phyloP scores from a whole-genome alignment of 2,329 filamentous ascomycete genomes.

The Cercospora janseana region DNA sequence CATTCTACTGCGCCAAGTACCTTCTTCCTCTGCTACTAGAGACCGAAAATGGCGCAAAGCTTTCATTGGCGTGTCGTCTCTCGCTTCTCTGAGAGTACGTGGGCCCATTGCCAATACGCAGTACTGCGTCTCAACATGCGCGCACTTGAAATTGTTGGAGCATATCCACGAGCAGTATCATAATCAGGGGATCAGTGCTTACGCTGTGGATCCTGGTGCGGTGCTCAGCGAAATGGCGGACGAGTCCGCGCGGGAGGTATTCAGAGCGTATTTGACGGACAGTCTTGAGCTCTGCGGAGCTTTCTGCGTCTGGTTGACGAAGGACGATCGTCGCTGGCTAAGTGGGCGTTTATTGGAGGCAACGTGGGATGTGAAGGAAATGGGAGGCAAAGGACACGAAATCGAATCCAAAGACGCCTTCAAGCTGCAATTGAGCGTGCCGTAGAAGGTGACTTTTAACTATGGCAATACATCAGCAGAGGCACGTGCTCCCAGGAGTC shows the following conservation, averaged over 20 bases:
- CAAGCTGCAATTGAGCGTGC: slow-evolving; percentile 34
- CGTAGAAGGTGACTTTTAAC: slow-evolving; percentile 8
- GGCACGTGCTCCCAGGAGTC: not conserved
- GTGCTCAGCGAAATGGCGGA: slow-evolving; percentile 40
- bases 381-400: slow-evolving; percentile 36
- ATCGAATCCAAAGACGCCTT: slow-evolving; percentile 39
- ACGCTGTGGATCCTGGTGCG: slow-evolving; percentile 41
- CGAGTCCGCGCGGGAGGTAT: slow-evolving; percentile 36
- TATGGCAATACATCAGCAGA: not conserved
- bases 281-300: slow-evolving; percentile 36
- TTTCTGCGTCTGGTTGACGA: slow-evolving; percentile 38
- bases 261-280: slow-evolving; percentile 32
- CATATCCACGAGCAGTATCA: slow-evolving; percentile 41
- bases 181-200: slow-evolving; percentile 31
- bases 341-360: slow-evolving; percentile 39
- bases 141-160: slow-evolving; percentile 41
- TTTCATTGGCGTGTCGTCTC: slow-evolving; percentile 40
- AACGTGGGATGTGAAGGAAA: slow-evolving; percentile 41
- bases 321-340: slow-evolving; percentile 39
- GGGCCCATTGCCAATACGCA: slow-evolving; percentile 44
- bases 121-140: slow-evolving; percentile 42
- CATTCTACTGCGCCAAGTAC: slow-evolving; percentile 33
- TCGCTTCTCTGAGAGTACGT: slow-evolving; percentile 36
- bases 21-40: slow-evolving; percentile 29
- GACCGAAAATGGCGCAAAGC: slow-evolving; percentile 26